Base-by-base conservation (phyloP, 2,329 filamentous ascomycete species). In the Claviceps spartinae region DNA sequence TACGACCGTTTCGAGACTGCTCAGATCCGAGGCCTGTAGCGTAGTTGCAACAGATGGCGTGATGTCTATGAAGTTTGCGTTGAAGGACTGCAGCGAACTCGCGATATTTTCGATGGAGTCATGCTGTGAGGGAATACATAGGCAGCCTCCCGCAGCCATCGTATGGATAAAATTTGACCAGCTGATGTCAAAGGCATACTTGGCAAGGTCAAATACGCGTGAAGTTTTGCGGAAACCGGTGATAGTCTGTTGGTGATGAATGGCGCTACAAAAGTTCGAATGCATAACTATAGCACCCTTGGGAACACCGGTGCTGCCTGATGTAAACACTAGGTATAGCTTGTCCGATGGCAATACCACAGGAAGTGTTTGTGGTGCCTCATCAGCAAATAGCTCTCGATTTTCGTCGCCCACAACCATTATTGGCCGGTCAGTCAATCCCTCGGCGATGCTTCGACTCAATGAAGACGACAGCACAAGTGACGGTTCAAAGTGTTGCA, bases 111-210 rank as follows among this genome's bases (percentile, higher is more conserved):
- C 49, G 2, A 51, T 7, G 8, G 42, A 43, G 30, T 48, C 48
- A 13, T 34, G 38, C 11, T 54, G 48, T 8, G 52, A 75, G 1
- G 75, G 72, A 18, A 78, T 72, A 57, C 73, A 76, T 9, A 76
- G 65, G 52, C 71, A 74, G 14, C 72, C 74, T 30, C 73, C 73
- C 9, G 65, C 62, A 24, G 68, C 65, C 20, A 76, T 64, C 0
- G 73, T 74, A 50, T 70, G 73, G 26, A 76, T 69, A 63, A 77
- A 74, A 54, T 72, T 74, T 54, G 71, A 68, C 18, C 75, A 69
- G 50, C 70, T 72, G 47, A 72, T 72, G 52, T 77, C 74, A 52
- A 76, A 77, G 6, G 72, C 73, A 55, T 76, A 75, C 1, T 71
- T 70, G 4, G 68, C 66, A 51, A 72, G 72, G 54, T 72, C 68